Conservation (phyloP, 2,329 filamentous ascomycete genomes). For the Colletotrichum siamense region DNA sequence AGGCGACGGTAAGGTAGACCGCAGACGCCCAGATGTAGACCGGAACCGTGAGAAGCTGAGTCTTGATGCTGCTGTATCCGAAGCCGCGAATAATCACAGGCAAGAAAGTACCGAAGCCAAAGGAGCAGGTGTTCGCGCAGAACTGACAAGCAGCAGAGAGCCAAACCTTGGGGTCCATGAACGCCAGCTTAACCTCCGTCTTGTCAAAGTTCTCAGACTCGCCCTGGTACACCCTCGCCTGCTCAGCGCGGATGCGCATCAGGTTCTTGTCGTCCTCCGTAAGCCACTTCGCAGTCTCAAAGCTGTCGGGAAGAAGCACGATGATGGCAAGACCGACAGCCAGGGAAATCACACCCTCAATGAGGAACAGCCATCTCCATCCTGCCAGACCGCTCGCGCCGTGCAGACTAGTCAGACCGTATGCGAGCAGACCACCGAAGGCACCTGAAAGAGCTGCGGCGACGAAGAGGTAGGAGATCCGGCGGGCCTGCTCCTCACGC, state of each 20-base stretch:
- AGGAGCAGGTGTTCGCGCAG: constrained; percentile 57
- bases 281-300: constrained; percentile 52
- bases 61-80: constrained; percentile 53
- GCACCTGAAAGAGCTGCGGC: constrained; percentile 46
- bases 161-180: constrained; percentile 58
- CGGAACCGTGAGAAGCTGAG: constrained; percentile 61
- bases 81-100: constrained; percentile 59
- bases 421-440: constrained; percentile 49
- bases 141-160: constrained; percentile 55
- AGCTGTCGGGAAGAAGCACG: constrained; percentile 42
- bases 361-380: constrained; percentile 58
- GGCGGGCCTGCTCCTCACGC: constrained; percentile 26
- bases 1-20: constrained; percentile 49
- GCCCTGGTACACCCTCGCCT: constrained; percentile 49
- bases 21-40: constrained; percentile 58
- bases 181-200: constrained; percentile 51
- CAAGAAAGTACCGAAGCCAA: constrained; percentile 63
- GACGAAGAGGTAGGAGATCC: constrained; percentile 52
- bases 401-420: constrained; percentile 41
- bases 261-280: constrained; percentile 51
- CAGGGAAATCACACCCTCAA: constrained; percentile 52
- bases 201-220: constrained; percentile 53
- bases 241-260: constrained; percentile 53
- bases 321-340: constrained; percentile 49
- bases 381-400: constrained; percentile 46